Conservation (phyloP, 164 flowering plant genomes). For the Annona squamosa region DNA sequence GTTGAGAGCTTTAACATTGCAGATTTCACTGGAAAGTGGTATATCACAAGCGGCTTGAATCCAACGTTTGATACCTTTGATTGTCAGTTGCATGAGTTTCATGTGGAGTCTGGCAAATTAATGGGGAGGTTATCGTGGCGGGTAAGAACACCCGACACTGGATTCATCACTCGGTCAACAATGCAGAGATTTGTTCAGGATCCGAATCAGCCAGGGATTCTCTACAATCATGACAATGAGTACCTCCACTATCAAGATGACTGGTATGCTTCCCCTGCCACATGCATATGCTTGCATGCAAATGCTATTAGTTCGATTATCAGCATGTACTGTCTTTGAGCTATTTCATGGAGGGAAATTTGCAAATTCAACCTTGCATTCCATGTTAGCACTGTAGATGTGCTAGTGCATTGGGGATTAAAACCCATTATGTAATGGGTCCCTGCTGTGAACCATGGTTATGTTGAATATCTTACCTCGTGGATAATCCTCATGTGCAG, state of each 20-base stretch:
- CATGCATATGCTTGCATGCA: not conserved
- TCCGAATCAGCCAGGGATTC: constrained; percentile 67
- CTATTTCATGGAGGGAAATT: not conserved
- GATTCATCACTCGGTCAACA: constrained; percentile 71
- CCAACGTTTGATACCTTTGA: constrained; percentile 86
- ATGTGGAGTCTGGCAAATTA: constrained; percentile 57
- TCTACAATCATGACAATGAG: constrained; percentile 92
- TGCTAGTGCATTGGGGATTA: not conserved
- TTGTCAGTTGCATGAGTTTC: constrained; percentile 93
- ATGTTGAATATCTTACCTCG: too few relatives aligned
- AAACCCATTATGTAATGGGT: not conserved
- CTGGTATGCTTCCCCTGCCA: constrained; percentile 42
- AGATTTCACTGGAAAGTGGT: constrained; percentile 94
- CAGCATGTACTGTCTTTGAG: not conserved
- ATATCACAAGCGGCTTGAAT: constrained; percentile 78
- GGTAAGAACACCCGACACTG: constrained; percentile 75
- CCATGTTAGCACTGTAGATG: not conserved
- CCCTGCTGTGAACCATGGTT: not conserved
- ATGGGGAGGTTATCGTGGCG: constrained; percentile 86
- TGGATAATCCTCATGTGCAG: too few relatives aligned
- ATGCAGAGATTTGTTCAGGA: constrained; percentile 79
- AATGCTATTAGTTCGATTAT: not conserved
- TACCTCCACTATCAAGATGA: constrained; percentile 96
- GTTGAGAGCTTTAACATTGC: constrained; percentile 67
- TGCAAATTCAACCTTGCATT: not conserved